Percentiles rank a stretch among this genome's conserved stretches.
These are phyloP conservation scores for Kurtzmaniella fragi DNA, from an alignment of 805 yeast species.

Conservation along the genomic window DNA sequence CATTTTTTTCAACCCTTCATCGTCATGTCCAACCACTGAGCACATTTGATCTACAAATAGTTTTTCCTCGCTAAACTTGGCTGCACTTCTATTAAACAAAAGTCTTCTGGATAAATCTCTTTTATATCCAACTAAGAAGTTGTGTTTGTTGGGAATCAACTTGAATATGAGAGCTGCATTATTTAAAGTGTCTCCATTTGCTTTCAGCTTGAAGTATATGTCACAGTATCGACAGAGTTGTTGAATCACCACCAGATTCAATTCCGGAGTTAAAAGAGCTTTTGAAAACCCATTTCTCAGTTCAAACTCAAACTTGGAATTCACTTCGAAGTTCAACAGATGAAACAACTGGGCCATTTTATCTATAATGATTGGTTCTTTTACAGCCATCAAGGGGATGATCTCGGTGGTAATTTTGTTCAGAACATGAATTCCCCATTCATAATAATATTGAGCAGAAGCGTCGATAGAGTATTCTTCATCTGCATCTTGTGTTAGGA, in stretches of 20 bases:
- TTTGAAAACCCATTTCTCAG: conserved; percentile 21
- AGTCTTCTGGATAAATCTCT: conserved; percentile 34
- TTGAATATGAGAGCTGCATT: conserved; percentile 25
- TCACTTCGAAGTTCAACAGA: not conserved
- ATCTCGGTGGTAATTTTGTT: not conserved
- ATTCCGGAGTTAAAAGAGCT: conserved; percentile 9
- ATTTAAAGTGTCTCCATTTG: conserved; percentile 10
- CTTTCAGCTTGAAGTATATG: conserved; percentile 15
- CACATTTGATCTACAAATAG: conserved; percentile 19
- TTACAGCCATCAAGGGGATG: not conserved
- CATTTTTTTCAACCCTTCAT: conserved; percentile 27
- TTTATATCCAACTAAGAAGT: conserved; percentile 25
- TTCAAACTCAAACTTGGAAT: conserved; percentile 21
- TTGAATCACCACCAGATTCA: conserved; percentile 12
- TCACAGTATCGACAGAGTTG: conserved; percentile 31
- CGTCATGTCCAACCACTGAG: conserved; percentile 26
- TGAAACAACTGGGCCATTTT: not conserved
- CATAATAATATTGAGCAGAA: conserved; percentile 10
- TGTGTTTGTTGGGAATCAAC: conserved; percentile 26
- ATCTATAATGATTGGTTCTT: not conserved
- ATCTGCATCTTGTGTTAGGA: conserved; percentile 14
- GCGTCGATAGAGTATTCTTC: conserved; percentile 17
- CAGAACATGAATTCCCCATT: conserved; percentile 19
- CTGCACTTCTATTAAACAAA: conserved; percentile 16
- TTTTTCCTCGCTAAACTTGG: conserved; percentile 15